Evolutionary conservation across 2,329 filamentous ascomycete species (phyloP).

Genomic region (Aspergillus sp.): DNA sequence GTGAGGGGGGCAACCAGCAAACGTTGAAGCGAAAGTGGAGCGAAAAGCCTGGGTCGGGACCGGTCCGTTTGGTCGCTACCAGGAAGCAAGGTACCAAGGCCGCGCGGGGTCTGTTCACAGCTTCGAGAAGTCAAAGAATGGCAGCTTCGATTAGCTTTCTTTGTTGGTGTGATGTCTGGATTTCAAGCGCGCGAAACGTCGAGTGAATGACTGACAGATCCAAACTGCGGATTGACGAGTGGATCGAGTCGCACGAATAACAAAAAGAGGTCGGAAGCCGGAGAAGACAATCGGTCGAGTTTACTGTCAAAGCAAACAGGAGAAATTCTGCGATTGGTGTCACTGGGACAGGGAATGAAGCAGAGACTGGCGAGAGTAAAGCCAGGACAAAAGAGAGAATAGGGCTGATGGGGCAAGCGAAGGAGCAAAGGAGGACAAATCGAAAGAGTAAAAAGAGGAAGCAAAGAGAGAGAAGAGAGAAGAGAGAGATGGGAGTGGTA

Average conservation of each 20-base stretch:
- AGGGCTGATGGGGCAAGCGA: neutral
- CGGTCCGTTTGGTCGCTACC: conserved; percentile 10
- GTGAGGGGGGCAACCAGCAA: conserved; percentile 16
- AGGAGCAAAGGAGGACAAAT: neutral
- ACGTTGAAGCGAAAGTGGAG: conserved; percentile 16
- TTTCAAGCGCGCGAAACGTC: neutral
- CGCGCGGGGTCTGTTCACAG: neutral
- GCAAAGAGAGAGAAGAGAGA: neutral
- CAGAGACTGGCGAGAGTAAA: neutral
- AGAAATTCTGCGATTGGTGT: conserved; percentile 1
- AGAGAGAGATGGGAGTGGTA: neutral
- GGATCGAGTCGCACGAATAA: conserved; percentile 12
- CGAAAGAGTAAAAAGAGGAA: neutral
- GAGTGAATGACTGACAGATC: conserved; percentile 4
- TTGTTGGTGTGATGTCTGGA: neutral
- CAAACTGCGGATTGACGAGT: conserved; percentile 10
- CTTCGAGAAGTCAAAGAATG: neutral
- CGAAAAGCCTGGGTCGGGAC: conserved; percentile 3
- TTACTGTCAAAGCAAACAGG: conserved; percentile 19
- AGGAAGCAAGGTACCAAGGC: neutral
- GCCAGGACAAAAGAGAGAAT: neutral
- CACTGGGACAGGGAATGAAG: conserved; percentile 3
- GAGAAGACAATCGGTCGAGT: conserved; percentile 4
- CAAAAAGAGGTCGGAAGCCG: neutral
- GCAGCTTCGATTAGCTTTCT: conserved; percentile 4